Conservation (phyloP, 768 basidiomycete species). For the Pulveroboletus ravenelii region DNA sequence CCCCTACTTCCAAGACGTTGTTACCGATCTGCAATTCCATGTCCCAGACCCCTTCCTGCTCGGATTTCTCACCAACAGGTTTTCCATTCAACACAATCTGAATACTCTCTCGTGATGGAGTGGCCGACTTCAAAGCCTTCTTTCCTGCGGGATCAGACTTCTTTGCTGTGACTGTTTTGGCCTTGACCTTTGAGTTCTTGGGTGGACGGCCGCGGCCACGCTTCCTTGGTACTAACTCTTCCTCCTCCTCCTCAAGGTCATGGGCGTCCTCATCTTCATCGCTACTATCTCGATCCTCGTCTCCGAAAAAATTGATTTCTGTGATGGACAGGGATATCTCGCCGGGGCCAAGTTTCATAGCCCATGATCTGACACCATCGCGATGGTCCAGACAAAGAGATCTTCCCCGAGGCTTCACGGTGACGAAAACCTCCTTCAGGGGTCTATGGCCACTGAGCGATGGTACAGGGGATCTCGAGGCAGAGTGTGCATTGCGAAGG, state of each 20-base stretch:
- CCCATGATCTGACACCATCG: slow-evolving; percentile 75
- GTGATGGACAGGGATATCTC: slow-evolving; percentile 55
- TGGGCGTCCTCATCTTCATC: slow-evolving; percentile 47
- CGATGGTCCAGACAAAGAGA: slow-evolving; percentile 54
- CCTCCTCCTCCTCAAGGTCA: slow-evolving; percentile 43
- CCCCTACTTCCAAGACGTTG: slow-evolving; percentile 68
- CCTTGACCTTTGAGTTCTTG: slow-evolving; percentile 32
- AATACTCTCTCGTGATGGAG: slow-evolving; percentile 41
- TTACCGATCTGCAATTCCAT: slow-evolving; percentile 54
- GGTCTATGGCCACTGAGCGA: slow-evolving; percentile 37
- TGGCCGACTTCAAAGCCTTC: slow-evolving; percentile 40
- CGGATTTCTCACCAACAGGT: slow-evolving; percentile 42
- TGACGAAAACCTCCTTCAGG: slow-evolving; percentile 49
- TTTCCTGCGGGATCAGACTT: slow-evolving; percentile 35
- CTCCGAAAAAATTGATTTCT: slow-evolving; percentile 49
- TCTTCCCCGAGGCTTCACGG: slow-evolving; percentile 56
- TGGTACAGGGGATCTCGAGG: slow-evolving; percentile 30
- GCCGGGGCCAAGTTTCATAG: slow-evolving; percentile 51
- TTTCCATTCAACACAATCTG: slow-evolving; percentile 63
- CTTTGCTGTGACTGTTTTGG: slow-evolving; percentile 31
- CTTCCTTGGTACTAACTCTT: slow-evolving; percentile 37
- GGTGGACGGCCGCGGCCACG: slow-evolving; percentile 36
- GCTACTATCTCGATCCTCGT: slow-evolving; percentile 57
- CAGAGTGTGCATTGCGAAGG: slow-evolving; percentile 25
- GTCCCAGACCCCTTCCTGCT: slow-evolving; percentile 54